These are phyloP conservation scores for Hansfordia pulvinata DNA, from an alignment of 2,329 filamentous ascomycete genomes.

Conservation along the genomic window DNA sequence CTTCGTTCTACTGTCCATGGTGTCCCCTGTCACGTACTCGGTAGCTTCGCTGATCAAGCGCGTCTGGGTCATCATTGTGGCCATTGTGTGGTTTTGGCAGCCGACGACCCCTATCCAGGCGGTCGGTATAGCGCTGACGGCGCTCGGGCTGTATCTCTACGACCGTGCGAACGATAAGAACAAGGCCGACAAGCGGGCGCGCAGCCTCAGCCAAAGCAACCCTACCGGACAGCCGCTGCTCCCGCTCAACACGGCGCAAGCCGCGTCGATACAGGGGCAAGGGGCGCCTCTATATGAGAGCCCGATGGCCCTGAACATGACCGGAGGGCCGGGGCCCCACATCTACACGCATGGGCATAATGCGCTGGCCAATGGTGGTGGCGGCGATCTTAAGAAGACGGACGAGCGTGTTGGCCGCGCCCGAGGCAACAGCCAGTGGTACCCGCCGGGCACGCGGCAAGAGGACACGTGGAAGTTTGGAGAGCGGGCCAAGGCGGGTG, in stretches of 20 bases:
- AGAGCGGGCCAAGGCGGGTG: conserved; percentile 20
- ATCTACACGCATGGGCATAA: conserved; percentile 32
- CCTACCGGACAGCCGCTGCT: conserved; percentile 39
- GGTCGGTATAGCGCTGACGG: conserved; percentile 76
- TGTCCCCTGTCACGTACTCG: conserved; percentile 93
- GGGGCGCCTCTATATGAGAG: conserved; percentile 23
- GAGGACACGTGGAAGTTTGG: conserved; percentile 65
- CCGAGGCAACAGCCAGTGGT: conserved; percentile 42
- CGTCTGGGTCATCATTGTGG: conserved; percentile 90
- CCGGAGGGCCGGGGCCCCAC: conserved; percentile 17
- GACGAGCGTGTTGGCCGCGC: conserved; percentile 31
- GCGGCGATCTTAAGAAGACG: conserved; percentile 41
- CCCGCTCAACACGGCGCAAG: conserved; percentile 42
- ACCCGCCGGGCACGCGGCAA: conserved; percentile 70
- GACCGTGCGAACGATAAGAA: conserved; percentile 82
- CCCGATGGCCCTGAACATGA: conserved; percentile 14
- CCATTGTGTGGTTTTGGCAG: conserved; percentile 92
- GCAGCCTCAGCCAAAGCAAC: conserved; percentile 43
- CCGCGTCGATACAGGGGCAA: conserved; percentile 17
- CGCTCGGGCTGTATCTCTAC: conserved; percentile 87
- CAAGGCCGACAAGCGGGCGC: conserved; percentile 72
- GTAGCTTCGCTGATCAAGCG: conserved; percentile 94
- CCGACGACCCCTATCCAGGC: conserved; percentile 74
- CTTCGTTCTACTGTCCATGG: conserved; percentile 81
- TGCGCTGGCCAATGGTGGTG: conserved; percentile 14